phyloP scores from a whole-genome alignment of 176 grass and related monocot species.

The Puccinellia tenuiflora region DNA sequence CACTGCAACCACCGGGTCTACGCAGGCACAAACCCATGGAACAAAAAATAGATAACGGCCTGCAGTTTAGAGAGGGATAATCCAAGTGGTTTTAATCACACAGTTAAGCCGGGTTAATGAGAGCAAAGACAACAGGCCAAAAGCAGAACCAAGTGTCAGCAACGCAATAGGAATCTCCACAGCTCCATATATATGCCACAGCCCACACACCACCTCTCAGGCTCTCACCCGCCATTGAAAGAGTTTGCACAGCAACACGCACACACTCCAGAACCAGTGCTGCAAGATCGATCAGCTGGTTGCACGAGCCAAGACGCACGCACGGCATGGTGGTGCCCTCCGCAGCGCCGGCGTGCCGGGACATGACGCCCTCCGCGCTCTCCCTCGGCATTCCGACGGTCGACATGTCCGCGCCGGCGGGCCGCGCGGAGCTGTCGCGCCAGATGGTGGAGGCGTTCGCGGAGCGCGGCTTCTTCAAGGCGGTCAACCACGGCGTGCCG shows the following conservation, averaged over 20 bases:
- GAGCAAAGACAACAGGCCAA: conserved; percentile 36
- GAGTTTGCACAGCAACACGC: neutral
- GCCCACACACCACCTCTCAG: neutral
- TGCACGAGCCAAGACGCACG: neutral
- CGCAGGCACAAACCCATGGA: neutral
- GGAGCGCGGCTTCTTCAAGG: conserved; percentile 83
- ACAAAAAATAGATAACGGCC: conserved; percentile 31
- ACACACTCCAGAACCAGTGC: neutral
- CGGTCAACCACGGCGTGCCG: conserved; percentile 77
- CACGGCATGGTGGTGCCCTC: conserved; percentile 34
- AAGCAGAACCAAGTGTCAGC: conserved; percentile 21
- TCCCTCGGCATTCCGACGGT: conserved; percentile 39
- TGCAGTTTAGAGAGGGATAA: conserved; percentile 2
- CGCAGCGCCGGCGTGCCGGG: neutral
- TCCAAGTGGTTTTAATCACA: neutral
- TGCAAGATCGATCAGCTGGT: neutral
- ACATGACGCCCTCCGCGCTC: neutral
- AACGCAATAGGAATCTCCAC: conserved; percentile 33
- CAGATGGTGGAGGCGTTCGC: conserved; percentile 50
- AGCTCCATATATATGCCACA: conserved; percentile 9
- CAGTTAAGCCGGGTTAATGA: neutral
- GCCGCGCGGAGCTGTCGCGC: conserved; percentile 29
- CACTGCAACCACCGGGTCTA: neutral
- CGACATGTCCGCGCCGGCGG: conserved; percentile 46
- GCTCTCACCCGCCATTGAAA: neutral